These are phyloP conservation scores for Drosera spatulata DNA, from an alignment of 179 eudicot species.

Conservation along the genomic window DNA sequence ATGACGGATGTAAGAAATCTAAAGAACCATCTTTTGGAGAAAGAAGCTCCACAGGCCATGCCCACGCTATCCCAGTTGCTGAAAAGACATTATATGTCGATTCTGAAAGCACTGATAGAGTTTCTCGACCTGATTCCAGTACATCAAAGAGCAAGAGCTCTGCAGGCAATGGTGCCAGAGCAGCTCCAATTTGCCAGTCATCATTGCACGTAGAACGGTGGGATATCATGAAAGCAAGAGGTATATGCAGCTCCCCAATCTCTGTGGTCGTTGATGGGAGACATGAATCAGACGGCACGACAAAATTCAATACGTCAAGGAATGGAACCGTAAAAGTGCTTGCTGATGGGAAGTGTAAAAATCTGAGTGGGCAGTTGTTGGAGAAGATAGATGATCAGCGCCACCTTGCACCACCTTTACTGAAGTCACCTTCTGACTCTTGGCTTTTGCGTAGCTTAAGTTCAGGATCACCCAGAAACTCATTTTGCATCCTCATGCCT, in stretches of 20 bases:
- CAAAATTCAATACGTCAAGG: not conserved
- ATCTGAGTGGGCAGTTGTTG: slow-evolving; percentile 15
- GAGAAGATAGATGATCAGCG: slow-evolving; percentile 18
- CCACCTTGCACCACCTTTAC: slow-evolving; percentile 72
- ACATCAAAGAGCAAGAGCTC: slow-evolving; percentile 17
- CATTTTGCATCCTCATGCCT: slow-evolving; percentile 29
- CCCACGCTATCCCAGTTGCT: slow-evolving; percentile 21
- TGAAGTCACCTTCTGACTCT: slow-evolving; percentile 91
- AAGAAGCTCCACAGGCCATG: slow-evolving; percentile 9
- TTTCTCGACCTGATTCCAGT: slow-evolving; percentile 13
- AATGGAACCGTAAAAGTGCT: not conserved
- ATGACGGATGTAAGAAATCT: slow-evolving; percentile 16
- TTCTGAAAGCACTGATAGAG: slow-evolving; percentile 26
- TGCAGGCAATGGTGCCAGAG: not conserved
- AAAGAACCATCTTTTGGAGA: slow-evolving; percentile 21
- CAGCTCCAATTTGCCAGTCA: not conserved
- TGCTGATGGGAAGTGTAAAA: slow-evolving; percentile 3
- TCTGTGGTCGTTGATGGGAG: not conserved
- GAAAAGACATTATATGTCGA: slow-evolving; percentile 66
- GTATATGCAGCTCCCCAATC: slow-evolving; percentile 17
- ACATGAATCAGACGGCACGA: not conserved
- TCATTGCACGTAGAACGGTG: not conserved
- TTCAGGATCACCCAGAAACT: slow-evolving; percentile 45
- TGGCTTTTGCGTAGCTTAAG: slow-evolving; percentile 73
- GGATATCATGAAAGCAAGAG: slow-evolving; percentile 25